Evolutionary conservation across 805 yeast genomes (phyloP).

Genomic region (Lachancea dasiensis): DNA sequence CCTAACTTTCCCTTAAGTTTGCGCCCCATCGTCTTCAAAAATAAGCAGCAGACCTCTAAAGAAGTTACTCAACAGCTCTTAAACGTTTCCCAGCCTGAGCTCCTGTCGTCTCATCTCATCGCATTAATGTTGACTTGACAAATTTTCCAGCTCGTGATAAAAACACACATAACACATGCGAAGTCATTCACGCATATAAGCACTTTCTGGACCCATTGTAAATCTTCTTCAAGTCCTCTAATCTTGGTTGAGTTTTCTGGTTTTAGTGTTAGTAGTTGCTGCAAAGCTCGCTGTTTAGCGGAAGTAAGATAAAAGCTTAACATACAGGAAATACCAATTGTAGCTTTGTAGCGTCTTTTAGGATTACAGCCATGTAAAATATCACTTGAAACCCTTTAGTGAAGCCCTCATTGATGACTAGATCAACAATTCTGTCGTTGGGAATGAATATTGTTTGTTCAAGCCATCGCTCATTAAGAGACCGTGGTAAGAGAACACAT

Average conservation of each 20-base stretch:
- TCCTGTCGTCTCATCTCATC: slow-evolving; percentile 7
- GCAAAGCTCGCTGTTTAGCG: no score
- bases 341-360: slow-evolving; percentile 34
- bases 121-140: not conserved
- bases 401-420: slow-evolving; percentile 73
- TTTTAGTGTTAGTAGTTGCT: slow-evolving; percentile 6
- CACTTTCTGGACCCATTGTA: slow-evolving; percentile 21
- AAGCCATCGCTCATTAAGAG: slow-evolving; percentile 13
- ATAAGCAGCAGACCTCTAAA: no score
- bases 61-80: no score
- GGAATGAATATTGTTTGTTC: slow-evolving; percentile 44
- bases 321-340: slow-evolving; percentile 32
- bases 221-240: slow-evolving; percentile 23
- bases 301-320: no score
- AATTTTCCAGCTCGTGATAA: slow-evolving; percentile 2
- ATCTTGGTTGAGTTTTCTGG: slow-evolving; percentile 18
- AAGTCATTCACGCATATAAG: slow-evolving; percentile 10
- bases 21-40: slow-evolving; percentile 24
- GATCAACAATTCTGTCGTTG: slow-evolving; percentile 48
- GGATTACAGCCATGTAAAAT: slow-evolving; percentile 55
- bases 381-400: slow-evolving; percentile 54
- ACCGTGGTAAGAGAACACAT: slow-evolving; percentile 19
- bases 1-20: slow-evolving; percentile 26
- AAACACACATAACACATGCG: no score
- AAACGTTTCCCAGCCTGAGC: not conserved